A percentile compares a stretch with the other conserved stretches of the same genome.
These are phyloP conservation scores for Ascochyta koolunga DNA, from an alignment of 2,329 filamentous ascomycete genomes.

Conservation along the genomic window DNA sequence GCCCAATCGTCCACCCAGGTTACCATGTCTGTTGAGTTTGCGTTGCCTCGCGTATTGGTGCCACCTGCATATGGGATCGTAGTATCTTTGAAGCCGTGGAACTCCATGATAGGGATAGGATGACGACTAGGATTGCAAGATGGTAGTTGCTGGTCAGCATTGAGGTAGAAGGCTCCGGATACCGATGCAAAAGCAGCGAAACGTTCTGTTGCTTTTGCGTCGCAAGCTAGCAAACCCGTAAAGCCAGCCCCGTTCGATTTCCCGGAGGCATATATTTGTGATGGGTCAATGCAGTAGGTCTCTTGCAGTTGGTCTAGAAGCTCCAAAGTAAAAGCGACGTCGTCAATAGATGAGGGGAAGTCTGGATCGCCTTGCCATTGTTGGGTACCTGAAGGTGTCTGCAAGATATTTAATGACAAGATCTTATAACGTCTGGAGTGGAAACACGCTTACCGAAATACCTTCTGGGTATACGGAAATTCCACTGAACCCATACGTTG, in stretches of 20 bases:
- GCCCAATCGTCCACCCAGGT: conserved; percentile 50
- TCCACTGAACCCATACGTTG: conserved; percentile 51
- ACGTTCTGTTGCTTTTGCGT: conserved; percentile 47
- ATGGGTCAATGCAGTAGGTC: conserved; percentile 54
- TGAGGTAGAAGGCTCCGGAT: conserved; percentile 55
- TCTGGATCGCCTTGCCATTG: conserved; percentile 54
- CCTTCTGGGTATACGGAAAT: conserved; percentile 56
- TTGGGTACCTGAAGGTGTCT: conserved; percentile 24
- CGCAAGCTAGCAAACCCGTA: conserved; percentile 56
- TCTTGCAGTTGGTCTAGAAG: conserved; percentile 49
- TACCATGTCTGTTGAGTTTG: conserved; percentile 24
- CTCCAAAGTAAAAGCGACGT: conserved; percentile 54
- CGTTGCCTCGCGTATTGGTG: conserved; percentile 26
- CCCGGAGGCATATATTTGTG: conserved; percentile 54
- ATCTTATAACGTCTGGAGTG: background rate
- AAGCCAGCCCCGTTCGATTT: conserved; percentile 64
- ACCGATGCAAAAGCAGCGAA: conserved; percentile 60
- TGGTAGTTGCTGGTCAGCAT: conserved; percentile 24
- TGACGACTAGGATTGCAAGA: conserved; percentile 35
- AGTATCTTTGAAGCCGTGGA: conserved; percentile 52
- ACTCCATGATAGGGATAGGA: conserved; percentile 51
- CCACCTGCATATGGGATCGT: conserved; percentile 52
- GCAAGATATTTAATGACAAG: background rate
- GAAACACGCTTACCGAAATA: conserved; percentile 31
- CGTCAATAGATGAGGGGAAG: conserved; percentile 47